Percentiles rank a stretch among this genome's conserved stretches.
Conservation (phyloP, 2,329 filamentous ascomycete species). For the Fusarium clavum region DNA sequence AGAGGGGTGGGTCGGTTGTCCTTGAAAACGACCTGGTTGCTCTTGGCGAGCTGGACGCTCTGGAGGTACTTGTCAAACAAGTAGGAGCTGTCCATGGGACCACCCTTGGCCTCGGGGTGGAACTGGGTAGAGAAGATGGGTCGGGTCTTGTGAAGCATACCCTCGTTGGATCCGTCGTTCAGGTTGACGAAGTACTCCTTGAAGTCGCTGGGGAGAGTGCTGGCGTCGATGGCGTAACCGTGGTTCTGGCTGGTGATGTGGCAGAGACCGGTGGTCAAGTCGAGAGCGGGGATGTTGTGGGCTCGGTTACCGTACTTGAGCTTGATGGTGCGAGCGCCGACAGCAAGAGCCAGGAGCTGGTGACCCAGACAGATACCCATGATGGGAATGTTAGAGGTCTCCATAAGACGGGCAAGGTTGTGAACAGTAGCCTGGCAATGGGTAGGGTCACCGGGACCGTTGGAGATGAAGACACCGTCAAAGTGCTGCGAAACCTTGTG, state of each 20-base stretch:
- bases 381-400: slow-evolving; percentile 88
- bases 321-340: slow-evolving; percentile 92
- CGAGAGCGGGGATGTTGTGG: slow-evolving; percentile 96
- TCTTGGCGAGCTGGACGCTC: slow-evolving; percentile 90
- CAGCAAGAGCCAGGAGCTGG: slow-evolving; percentile 91
- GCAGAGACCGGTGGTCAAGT: slow-evolving; percentile 95
- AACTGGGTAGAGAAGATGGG: slow-evolving; percentile 99
- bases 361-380: slow-evolving; percentile 99
- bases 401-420: slow-evolving; percentile 91
- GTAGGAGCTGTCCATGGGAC: slow-evolving; percentile 94
- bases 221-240: slow-evolving; percentile 92
- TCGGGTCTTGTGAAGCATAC: slow-evolving; percentile 93
- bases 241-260: slow-evolving; percentile 99
- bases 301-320: slow-evolving; percentile 99
- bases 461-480: slow-evolving; percentile 98
- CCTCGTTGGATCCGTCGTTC: slow-evolving; percentile 97
- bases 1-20: slow-evolving; percentile 90
- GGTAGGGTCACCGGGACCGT: slow-evolving; percentile 96
- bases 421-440: slow-evolving; percentile 96
- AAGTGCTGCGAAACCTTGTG: slow-evolving; percentile 99
- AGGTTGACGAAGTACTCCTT: slow-evolving; percentile 99
- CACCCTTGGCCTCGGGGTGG: slow-evolving; percentile 98
- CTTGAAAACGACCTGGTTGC: slow-evolving; percentile 79
- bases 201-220: slow-evolving; percentile 85
- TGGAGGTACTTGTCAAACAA: slow-evolving; percentile 97